Base-by-base conservation (phyloP, 1,284 basidiomycete species). In the Exobasidium cylindrosporum region DNA sequence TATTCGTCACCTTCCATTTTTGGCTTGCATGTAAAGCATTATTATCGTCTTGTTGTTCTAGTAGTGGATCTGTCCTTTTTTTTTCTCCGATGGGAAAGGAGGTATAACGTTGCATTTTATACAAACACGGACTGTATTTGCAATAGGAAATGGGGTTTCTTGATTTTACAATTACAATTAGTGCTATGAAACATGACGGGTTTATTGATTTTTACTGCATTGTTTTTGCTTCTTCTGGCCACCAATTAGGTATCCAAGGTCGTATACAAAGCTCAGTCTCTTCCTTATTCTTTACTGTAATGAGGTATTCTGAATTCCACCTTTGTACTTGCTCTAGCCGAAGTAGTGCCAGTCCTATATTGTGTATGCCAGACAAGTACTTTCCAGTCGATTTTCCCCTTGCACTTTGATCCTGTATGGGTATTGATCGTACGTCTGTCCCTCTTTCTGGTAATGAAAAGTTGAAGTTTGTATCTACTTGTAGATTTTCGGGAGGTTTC, bases 301-400 rank as follows among this genome's bases (percentile, higher is more conserved):
- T 45, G 35, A 7, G 6, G 3, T 10, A 11, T 14, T 17, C 54
- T 26, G 24, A 7, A 29, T 52, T 29, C 68, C 65, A 65, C 26
- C 73, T 58, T 3, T 62, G 57, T 1, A 74, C 74, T 43, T 77
- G 75, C 54, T 77, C 75, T 24, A 78, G 47, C 2, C 76, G 52
- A 2, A 78, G 55, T 13, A 70, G 67, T 0, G 59, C 76, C 3
- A 78, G 55, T 0, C 72, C 76, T n/a, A 76, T 44, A 56, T 76
- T 77, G 57, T 74, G 61, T 7, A 78, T 61, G 1, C 69, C 70
- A 1, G 56, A 46, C 7, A 70, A 62, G 52, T 74, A 71, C 40
- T 73, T 76, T 21, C 76, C 76, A 0, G 76, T 74, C 13, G 76
- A 73, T 47, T 66, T 65, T 13, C 64, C 67, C 29, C 69, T 60